phyloP scores from a whole-genome alignment of 73 alveolate species.

The Loxodes magnus region DNA sequence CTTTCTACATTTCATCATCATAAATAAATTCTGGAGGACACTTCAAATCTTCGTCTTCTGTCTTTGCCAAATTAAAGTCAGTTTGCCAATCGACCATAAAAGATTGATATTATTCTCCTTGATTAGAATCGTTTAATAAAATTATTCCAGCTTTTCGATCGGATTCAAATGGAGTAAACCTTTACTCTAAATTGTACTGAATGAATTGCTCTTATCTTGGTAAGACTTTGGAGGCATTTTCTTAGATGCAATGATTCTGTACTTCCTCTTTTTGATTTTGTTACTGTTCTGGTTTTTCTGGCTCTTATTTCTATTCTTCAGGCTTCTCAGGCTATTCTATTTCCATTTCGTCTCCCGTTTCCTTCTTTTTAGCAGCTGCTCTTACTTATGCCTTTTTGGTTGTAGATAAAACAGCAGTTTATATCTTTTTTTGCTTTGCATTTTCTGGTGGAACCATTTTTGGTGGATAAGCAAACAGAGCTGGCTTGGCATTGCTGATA shows the following conservation, averaged over 20 bases:
- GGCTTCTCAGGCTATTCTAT: conserved; percentile 37
- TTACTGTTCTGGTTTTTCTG: conserved; percentile 52
- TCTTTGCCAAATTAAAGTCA: too few relatives aligned
- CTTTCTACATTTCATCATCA: too few relatives aligned
- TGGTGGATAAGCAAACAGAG: conserved; percentile 75
- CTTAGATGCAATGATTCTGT: conserved; percentile 56
- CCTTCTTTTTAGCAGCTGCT: conserved; percentile 64
- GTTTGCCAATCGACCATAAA: too few relatives aligned
- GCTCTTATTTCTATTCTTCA: conserved; percentile 58
- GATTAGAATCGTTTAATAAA: too few relatives aligned
- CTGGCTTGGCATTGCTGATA: conserved; percentile 73
- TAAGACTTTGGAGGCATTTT: conserved; percentile 81
- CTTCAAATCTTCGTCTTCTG: too few relatives aligned
- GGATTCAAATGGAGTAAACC: too few relatives aligned
- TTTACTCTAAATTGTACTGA: too few relatives aligned
- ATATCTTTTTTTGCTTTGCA: conserved; percentile 56
- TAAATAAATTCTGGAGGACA: too few relatives aligned
- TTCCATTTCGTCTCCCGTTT: conserved; percentile 30
- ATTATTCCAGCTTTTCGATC: too few relatives aligned
- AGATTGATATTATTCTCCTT: too few relatives aligned
- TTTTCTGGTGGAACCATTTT: conserved; percentile 64
- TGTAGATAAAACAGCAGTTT: conserved; percentile 87
- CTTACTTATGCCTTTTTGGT: conserved; percentile 89
- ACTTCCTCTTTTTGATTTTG: conserved; percentile 62
- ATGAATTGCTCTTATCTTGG: conserved; percentile 71